Evolutionary conservation across 305 asterid genomes (phyloP).

Genomic region (Euphrasia arctica): DNA sequence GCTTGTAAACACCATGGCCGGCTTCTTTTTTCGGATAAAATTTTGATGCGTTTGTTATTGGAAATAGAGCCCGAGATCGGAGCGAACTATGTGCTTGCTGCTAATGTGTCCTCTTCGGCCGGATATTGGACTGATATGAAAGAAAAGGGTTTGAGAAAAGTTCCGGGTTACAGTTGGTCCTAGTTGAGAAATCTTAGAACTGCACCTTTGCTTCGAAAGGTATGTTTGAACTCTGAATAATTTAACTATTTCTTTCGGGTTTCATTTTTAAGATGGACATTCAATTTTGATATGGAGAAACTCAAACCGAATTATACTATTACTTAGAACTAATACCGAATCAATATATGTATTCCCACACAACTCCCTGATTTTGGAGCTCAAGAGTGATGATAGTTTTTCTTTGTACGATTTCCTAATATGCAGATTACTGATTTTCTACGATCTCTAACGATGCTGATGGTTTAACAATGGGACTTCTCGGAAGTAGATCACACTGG

Average conservation of each 20-base stretch:
- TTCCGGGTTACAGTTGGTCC: slow-evolving; percentile 54
- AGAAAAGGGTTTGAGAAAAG: slow-evolving; percentile 48
- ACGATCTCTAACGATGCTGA: slow-evolving; percentile 46
- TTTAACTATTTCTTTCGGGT: neutral
- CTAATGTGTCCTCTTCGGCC: slow-evolving; percentile 29
- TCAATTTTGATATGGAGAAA: slow-evolving; percentile 20
- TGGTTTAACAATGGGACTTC: slow-evolving; percentile 1
- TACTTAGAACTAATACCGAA: slow-evolving; percentile 25
- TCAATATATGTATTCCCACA: too few relatives aligned
- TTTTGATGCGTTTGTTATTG: slow-evolving; percentile 38
- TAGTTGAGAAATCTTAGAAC: slow-evolving; percentile 29
- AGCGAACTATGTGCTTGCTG: slow-evolving; percentile 63
- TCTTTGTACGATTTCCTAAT: slow-evolving; percentile 16
- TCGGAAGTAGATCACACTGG: slow-evolving; percentile 19
- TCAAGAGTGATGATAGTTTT: neutral
- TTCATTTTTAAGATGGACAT: neutral
- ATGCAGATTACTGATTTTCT: slow-evolving; percentile 35
- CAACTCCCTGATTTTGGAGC: neutral
- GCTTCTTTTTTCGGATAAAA: slow-evolving; percentile 33
- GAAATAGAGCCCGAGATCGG: slow-evolving; percentile 52
- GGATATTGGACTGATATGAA: slow-evolving; percentile 42
- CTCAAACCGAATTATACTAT: slow-evolving; percentile 33
- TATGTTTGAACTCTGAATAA: slow-evolving; percentile 13
- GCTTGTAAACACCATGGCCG: slow-evolving; percentile 50
- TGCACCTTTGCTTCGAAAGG: slow-evolving; percentile 35